A percentile compares a stretch with the other conserved stretches of the same genome.
phyloP scores from a whole-genome alignment of 352 stramenopile genomes.

The Globisporangium nunn region DNA sequence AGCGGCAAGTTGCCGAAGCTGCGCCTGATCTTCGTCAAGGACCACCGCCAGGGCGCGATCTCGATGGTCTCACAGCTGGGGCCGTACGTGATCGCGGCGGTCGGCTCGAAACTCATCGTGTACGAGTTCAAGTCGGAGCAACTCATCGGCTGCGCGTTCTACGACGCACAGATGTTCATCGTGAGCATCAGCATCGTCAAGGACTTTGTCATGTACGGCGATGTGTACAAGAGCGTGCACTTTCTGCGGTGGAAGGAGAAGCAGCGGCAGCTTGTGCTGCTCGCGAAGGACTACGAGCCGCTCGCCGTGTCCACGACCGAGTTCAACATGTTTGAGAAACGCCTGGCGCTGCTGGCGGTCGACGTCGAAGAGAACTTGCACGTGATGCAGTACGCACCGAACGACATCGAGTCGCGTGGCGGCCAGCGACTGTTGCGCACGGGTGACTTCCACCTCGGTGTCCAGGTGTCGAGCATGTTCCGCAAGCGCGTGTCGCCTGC shows the following conservation, averaged over 20 bases:
- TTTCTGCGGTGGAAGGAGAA: slow-evolving; percentile 84
- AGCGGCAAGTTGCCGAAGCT: slow-evolving; percentile 78
- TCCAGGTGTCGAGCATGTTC: slow-evolving; percentile 72
- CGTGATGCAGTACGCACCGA: slow-evolving; percentile 79
- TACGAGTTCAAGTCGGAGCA: slow-evolving; percentile 88
- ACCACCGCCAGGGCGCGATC: slow-evolving; percentile 79
- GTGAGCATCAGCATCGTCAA: slow-evolving; percentile 77
- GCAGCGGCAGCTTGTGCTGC: slow-evolving; percentile 67
- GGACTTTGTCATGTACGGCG: slow-evolving; percentile 83
- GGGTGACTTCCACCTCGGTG: slow-evolving; percentile 78
- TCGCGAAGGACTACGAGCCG: slow-evolving; percentile 85
- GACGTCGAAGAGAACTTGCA: slow-evolving; percentile 86
- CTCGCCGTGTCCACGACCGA: slow-evolving; percentile 72
- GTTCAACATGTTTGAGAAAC: slow-evolving; percentile 76
- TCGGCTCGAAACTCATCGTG: slow-evolving; percentile 85
- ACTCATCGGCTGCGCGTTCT: slow-evolving; percentile 81
- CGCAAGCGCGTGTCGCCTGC: slow-evolving; percentile 48
- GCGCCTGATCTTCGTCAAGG: slow-evolving; percentile 78
- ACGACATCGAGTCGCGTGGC: slow-evolving; percentile 80
- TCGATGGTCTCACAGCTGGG: slow-evolving; percentile 70
- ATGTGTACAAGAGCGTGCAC: slow-evolving; percentile 87
- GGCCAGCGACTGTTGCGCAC: slow-evolving; percentile 74
- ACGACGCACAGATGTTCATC: slow-evolving; percentile 86
- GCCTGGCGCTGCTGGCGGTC: slow-evolving; percentile 58
- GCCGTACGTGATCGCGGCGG: slow-evolving; percentile 74